Evolutionary conservation across 2,329 filamentous ascomycete species (phyloP).

Genomic region (Coleophoma cylindrospora): DNA sequence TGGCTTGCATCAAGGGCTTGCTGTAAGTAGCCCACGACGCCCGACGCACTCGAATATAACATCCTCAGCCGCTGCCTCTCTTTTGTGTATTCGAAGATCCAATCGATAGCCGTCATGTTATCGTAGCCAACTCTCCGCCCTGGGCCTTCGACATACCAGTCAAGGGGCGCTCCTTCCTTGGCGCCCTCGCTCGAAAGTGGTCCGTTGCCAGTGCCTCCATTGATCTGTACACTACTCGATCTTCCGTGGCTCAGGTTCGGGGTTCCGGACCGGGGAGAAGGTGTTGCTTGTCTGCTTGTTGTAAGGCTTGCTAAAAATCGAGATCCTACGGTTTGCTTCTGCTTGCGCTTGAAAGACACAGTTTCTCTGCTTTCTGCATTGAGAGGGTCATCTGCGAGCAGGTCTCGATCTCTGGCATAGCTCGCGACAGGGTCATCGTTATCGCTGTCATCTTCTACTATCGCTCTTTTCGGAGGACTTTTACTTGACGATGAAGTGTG

Average conservation of each 20-base stretch:
- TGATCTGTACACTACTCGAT: slow-evolving; percentile 11
- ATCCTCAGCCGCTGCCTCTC: slow-evolving; percentile 84
- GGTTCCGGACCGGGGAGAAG: slow-evolving; percentile 18
- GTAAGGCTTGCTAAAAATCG: slow-evolving; percentile 22
- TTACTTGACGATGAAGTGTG: slow-evolving; percentile 18
- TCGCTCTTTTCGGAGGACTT: slow-evolving; percentile 12
- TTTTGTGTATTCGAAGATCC: slow-evolving; percentile 98
- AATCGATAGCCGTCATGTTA: slow-evolving; percentile 95
- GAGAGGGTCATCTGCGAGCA: slow-evolving; percentile 54
- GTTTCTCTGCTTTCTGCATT: slow-evolving; percentile 42
- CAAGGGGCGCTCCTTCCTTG: slow-evolving; percentile 49
- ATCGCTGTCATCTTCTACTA: slow-evolving; percentile 36
- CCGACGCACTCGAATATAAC: slow-evolving; percentile 63
- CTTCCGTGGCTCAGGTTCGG: slow-evolving; percentile 8
- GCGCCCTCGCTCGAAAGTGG: slow-evolving; percentile 4
- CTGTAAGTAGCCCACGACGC: slow-evolving; percentile 67
- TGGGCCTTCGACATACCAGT: slow-evolving; percentile 89
- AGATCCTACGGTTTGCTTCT: slow-evolving; percentile 32
- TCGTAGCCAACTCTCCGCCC: slow-evolving; percentile 91
- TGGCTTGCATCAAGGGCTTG: slow-evolving; percentile 80
- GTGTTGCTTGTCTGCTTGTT: slow-evolving; percentile 14
- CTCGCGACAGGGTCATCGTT: slow-evolving; percentile 25
- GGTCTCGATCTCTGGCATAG: slow-evolving; percentile 23
- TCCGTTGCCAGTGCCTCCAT: slow-evolving; percentile 8
- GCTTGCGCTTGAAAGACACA: slow-evolving; percentile 69